phyloP scores from a whole-genome alignment of 2,329 filamentous ascomycete genomes.

The Exutisphaerella laricina region DNA sequence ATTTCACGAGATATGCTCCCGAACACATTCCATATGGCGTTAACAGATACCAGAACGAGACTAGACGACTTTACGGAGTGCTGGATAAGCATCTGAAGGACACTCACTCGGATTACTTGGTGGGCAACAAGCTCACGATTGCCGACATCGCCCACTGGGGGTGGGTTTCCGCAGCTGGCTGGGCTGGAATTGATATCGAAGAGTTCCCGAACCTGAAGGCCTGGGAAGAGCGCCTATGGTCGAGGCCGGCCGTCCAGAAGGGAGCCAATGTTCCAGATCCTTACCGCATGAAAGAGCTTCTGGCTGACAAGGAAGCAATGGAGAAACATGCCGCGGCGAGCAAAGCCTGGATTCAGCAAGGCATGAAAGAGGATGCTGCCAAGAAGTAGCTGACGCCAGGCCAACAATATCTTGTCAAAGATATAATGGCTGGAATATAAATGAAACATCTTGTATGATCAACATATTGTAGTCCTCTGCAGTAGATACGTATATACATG shows the following conservation, averaged over 20 bases:
- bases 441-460: no score
- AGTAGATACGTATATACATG: no score
- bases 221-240: conserved; percentile 68
- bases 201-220: conserved; percentile 71
- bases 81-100: conserved; percentile 63
- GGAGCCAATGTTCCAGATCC: conserved; percentile 63
- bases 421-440: no score
- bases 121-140: conserved; percentile 62
- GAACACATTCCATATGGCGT: conserved; percentile 72
- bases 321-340: conserved; percentile 48
- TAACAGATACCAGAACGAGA: conserved; percentile 62
- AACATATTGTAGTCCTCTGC: no score
- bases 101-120: conserved; percentile 48
- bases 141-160: conserved; percentile 75
- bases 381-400: conserved; percentile 43
- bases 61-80: conserved; percentile 71
- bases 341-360: conserved; percentile 60
- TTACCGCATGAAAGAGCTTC: conserved; percentile 56
- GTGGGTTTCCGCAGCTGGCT: conserved; percentile 60
- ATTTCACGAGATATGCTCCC: conserved; percentile 57
- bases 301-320: conserved; percentile 53
- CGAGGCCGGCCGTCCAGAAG: conserved; percentile 66
- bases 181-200: conserved; percentile 62
- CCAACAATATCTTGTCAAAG: no score
- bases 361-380: conserved; percentile 64